Conservation (phyloP, 148 eudicot species). For the Camellia lanceoleosa region DNA sequence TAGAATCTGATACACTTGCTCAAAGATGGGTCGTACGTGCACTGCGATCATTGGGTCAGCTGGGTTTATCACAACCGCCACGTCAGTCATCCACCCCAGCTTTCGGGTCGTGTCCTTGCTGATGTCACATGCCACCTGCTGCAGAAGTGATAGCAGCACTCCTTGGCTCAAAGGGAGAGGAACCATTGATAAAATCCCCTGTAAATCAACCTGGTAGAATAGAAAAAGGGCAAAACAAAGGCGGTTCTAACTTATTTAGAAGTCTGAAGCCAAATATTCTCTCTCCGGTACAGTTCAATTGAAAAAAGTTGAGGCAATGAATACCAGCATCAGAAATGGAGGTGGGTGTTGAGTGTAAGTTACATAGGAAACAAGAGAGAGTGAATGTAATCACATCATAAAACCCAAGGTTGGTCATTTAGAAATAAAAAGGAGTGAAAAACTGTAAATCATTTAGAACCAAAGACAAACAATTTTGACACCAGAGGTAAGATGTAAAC, state of each 20-base stretch:
- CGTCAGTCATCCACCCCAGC: constrained; percentile 80
- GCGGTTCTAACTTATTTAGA: background rate
- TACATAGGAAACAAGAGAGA: background rate
- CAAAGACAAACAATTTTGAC: background rate
- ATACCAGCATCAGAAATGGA: background rate
- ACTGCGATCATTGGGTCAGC: constrained; percentile 69
- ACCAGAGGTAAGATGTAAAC: background rate
- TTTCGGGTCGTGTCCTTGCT: constrained; percentile 58
- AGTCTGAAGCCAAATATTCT: background rate
- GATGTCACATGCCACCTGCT: constrained; percentile 90
- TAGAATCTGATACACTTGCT: constrained; percentile 90
- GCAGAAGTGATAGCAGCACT: constrained; percentile 88
- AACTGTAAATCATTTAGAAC: background rate
- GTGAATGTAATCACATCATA: background rate
- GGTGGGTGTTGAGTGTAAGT: too few species aligned
- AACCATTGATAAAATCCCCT: constrained; percentile 41
- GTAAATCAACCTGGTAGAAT: constrained; percentile 68
- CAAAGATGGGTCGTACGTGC: constrained; percentile 81
- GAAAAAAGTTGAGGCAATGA: background rate
- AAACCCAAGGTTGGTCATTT: background rate
- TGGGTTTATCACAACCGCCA: constrained; percentile 70
- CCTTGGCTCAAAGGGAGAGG: constrained; percentile 89
- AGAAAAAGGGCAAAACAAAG: background rate
- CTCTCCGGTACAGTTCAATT: background rate
- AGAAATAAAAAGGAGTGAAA: background rate